These are phyloP conservation scores for Syzygium malaccense DNA, from an alignment of 441 rosid genomes.

Conservation along the genomic window DNA sequence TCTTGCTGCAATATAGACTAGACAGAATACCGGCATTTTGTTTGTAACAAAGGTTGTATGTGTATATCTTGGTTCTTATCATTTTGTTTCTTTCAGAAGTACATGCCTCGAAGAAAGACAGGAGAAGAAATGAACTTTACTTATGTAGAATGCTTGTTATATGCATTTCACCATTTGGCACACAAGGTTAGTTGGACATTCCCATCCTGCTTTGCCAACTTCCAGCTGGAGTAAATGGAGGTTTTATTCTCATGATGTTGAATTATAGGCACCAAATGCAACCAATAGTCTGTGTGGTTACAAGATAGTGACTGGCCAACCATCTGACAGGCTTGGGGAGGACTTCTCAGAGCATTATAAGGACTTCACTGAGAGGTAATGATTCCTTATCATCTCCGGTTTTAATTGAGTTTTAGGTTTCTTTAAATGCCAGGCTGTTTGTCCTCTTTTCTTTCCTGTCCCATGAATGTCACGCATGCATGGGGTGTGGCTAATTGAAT, in stretches of 20 bases:
- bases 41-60: background rate
- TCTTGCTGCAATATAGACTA: background rate
- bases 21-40: background rate
- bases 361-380: slow-evolving; percentile 83
- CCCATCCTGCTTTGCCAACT: background rate
- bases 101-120: slow-evolving; percentile 88
- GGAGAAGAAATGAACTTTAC: slow-evolving; percentile 95
- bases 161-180: slow-evolving; percentile 82
- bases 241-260: slow-evolving; percentile 18
- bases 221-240: background rate
- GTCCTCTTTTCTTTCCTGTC: background rate
- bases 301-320: slow-evolving; percentile 99
- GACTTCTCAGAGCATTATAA: slow-evolving; percentile 84
- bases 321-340: slow-evolving; percentile 98
- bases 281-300: slow-evolving; percentile 92
- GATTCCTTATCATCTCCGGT: background rate
- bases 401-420: background rate
- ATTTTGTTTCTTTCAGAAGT: slow-evolving; percentile 41
- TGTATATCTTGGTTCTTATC: background rate
- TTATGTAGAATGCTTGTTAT: slow-evolving; percentile 85
- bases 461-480: background rate
- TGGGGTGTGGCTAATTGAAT: background rate
- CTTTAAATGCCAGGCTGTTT: background rate
- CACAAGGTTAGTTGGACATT: slow-evolving; percentile 41
- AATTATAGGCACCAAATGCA: slow-evolving; percentile 86